phyloP scores from a whole-genome alignment of 352 stramenopile genomes.

The Phytophthora kernoviae region DNA sequence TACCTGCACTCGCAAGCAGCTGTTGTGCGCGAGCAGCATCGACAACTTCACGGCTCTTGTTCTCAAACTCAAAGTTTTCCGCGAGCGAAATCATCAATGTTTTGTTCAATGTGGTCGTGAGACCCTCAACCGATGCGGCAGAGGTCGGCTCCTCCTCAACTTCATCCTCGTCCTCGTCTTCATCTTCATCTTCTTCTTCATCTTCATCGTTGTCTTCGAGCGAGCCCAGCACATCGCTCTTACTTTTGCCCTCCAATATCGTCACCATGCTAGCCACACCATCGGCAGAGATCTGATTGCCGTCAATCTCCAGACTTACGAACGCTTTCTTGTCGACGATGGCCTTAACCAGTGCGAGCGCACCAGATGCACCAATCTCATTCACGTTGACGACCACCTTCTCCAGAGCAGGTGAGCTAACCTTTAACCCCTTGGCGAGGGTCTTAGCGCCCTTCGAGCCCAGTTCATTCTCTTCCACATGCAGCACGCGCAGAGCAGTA shows the following conservation, averaged over 20 bases:
- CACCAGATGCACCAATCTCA: conserved; percentile 90
- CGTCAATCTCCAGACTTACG: conserved; percentile 71
- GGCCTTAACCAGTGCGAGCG: conserved; percentile 73
- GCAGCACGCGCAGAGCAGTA: conserved; percentile 76
- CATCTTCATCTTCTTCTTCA: conserved; percentile 64
- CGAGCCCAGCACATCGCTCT: conserved; percentile 64
- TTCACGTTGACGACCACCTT: conserved; percentile 89
- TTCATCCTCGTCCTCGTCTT: conserved; percentile 50
- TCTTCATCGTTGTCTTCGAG: conserved; percentile 88
- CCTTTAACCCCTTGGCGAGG: conserved; percentile 76
- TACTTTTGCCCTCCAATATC: conserved; percentile 54
- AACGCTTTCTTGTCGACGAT: conserved; percentile 62
- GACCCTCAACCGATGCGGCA: conserved; percentile 41
- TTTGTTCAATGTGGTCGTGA: conserved; percentile 54
- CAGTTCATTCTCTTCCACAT: conserved; percentile 95
- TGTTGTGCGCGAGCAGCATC: conserved; percentile 55
- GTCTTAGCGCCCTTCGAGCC: conserved; percentile 77
- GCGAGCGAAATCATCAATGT: conserved; percentile 44
- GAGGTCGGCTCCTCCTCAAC: conserved; percentile 38
- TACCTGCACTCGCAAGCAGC: conserved; percentile 47
- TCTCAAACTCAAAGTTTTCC: conserved; percentile 61
- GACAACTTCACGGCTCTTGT: conserved; percentile 72
- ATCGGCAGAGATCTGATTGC: conserved; percentile 80
- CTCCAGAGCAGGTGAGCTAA: conserved; percentile 55
- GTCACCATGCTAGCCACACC: conserved; percentile 61